A percentile compares a stretch with the other conserved stretches of the same genome.
Conservation (phyloP, 1,139 yeast genomes). For the Candida pseudoviswanathii region DNA sequence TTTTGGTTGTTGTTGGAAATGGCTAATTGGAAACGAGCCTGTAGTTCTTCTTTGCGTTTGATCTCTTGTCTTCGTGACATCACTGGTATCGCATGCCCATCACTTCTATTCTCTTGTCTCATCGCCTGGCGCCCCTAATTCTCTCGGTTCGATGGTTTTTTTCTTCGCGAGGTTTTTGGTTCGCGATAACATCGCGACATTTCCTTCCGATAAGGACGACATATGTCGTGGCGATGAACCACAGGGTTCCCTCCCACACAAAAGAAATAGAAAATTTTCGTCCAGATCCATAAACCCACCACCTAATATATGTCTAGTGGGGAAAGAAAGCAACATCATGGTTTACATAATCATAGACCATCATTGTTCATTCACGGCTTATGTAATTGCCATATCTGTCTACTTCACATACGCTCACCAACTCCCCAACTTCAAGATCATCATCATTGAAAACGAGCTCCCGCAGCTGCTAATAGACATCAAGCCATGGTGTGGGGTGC, state of each 20-base stretch:
- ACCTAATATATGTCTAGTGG: too few relatives aligned
- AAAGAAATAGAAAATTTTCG: not conserved
- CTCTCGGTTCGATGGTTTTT: not conserved
- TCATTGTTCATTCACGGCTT: conserved; percentile 18
- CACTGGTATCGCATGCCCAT: not conserved
- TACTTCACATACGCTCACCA: conserved; percentile 9
- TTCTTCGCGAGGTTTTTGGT: not conserved
- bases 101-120: too few relatives aligned
- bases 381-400: conserved; percentile 20
- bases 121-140: not conserved
- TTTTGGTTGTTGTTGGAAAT: conserved; percentile 38
- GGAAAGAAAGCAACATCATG: not conserved
- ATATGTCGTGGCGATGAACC: not conserved
- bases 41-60: conserved; percentile 50
- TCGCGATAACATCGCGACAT: not conserved
- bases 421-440: conserved; percentile 13
- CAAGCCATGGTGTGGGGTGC: conserved; percentile 30
- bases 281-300: too few relatives aligned
- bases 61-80: conserved; percentile 46
- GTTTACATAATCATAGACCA: conserved; percentile 15
- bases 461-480: conserved; percentile 1
- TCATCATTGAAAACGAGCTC: conserved; percentile 10
- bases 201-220: too few relatives aligned
- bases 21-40: conserved; percentile 49
- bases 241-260: not conserved